Percentiles rank a stretch among this genome's conserved stretches.
Evolutionary conservation across 2,329 filamentous ascomycete species (phyloP).

Genomic region (Fusarium pseudocircinatum): DNA sequence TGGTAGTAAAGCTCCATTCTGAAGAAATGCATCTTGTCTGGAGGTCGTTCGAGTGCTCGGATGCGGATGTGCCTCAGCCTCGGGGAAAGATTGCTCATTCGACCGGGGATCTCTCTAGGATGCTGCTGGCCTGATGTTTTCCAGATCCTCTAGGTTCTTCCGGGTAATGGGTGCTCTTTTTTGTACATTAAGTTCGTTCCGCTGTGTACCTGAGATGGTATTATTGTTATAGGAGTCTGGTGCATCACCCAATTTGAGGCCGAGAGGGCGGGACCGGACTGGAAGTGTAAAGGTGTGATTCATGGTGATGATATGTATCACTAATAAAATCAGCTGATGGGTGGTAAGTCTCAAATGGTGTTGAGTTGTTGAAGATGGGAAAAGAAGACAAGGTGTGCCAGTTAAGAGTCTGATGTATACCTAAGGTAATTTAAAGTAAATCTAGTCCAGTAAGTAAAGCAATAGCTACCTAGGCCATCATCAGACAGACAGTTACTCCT

Average conservation of each 20-base stretch:
- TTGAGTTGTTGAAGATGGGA: neutral
- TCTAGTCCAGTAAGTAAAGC: neutral
- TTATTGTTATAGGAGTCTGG: neutral
- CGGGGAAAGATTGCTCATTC: neutral
- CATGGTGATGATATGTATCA: conserved; percentile 25
- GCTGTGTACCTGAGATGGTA: neutral
- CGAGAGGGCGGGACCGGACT: conserved; percentile 12
- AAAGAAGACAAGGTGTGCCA: neutral
- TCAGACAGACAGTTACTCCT: neutral
- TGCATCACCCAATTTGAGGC: neutral
- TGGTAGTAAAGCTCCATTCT: conserved; percentile 3
- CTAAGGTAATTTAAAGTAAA: neutral
- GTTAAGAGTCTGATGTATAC: neutral
- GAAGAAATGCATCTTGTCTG: conserved; percentile 19
- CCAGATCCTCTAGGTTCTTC: neutral
- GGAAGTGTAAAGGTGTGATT: conserved; percentile 25
- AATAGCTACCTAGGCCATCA: neutral
- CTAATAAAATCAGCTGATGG: neutral
- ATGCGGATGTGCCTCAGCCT: conserved; percentile 16
- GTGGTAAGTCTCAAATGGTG: neutral
- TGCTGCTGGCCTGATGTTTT: conserved; percentile 16
- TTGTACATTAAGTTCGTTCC: neutral
- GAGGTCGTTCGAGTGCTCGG: conserved; percentile 19
- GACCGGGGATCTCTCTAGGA: conserved; percentile 2
- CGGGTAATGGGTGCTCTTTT: conserved; percentile 8